Conservation (phyloP, 768 basidiomycete genomes). For the Tremella fuciformis region DNA sequence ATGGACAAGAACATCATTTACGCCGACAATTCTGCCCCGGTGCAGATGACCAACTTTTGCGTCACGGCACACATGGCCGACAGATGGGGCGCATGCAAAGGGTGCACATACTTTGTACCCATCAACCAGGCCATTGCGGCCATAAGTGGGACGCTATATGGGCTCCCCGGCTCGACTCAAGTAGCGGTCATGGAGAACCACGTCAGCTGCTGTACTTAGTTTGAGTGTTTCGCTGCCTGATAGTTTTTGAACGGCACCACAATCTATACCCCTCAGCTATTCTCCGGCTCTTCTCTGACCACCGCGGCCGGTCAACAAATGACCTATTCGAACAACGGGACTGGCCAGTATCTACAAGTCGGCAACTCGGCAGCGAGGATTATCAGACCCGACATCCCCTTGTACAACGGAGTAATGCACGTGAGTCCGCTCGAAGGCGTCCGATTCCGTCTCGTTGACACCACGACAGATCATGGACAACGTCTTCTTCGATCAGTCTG, state of each 20-base stretch:
- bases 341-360: constrained; percentile 20
- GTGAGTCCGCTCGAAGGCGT: constrained; percentile 9
- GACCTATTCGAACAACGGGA: constrained; percentile 16
- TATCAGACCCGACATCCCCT: constrained; percentile 24
- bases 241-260: constrained; percentile 33
- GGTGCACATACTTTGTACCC: constrained; percentile 36
- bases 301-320: constrained; percentile 27
- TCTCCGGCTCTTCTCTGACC: constrained; percentile 11
- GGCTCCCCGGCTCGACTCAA: background rate
- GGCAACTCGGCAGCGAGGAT: constrained; percentile 12
- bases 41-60: too few relatives aligned
- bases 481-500: too few relatives aligned
- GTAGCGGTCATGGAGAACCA: constrained; percentile 25
- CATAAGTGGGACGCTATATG: background rate
- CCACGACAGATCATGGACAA: too few relatives aligned
- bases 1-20: too few relatives aligned
- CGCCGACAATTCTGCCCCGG: too few relatives aligned
- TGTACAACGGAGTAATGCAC: constrained; percentile 34
- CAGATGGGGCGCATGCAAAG: constrained; percentile 22
- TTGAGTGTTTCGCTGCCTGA: background rate
- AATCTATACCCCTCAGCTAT: constrained; percentile 24
- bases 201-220: constrained; percentile 14
- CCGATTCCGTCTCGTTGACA: too few relatives aligned
- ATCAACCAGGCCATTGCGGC: constrained; percentile 20
- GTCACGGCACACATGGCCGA: constrained; percentile 13